phyloP scores from a whole-genome alignment of 371 early-diverging fungal species.

The Capillidium rhysosporum region DNA sequence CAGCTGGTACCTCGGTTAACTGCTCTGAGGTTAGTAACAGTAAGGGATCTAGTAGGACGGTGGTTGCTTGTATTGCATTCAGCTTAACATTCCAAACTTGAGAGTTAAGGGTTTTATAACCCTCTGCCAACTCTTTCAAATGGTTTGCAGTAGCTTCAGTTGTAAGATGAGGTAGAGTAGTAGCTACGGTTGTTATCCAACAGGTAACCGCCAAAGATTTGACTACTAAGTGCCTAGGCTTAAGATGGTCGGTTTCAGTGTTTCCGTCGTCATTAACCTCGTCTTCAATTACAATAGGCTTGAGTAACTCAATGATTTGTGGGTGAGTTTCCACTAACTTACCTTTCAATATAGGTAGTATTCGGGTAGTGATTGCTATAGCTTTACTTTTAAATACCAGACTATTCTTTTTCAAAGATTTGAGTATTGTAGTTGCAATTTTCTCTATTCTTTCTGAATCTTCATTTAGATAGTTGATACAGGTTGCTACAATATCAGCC shows the following conservation, averaged over 20 bases:
- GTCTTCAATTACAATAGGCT: slow-evolving; percentile 26
- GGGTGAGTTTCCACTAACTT: slow-evolving; percentile 23
- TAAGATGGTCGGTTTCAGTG: slow-evolving; percentile 32
- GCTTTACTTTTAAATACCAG: slow-evolving; percentile 42
- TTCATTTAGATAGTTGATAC: slow-evolving; percentile 20
- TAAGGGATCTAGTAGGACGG: slow-evolving; percentile 19
- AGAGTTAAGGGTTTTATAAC: not conserved
- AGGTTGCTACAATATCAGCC: slow-evolving; percentile 11
- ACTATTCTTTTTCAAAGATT: slow-evolving; percentile 53
- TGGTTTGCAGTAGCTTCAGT: not conserved
- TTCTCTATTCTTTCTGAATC: slow-evolving; percentile 15
- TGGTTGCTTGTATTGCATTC: slow-evolving; percentile 32
- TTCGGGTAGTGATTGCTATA: slow-evolving; percentile 35
- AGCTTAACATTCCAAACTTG: slow-evolving; percentile 50
- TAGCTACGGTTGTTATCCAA: slow-evolving; percentile 13
- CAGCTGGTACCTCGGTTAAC: not conserved
- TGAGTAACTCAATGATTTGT: slow-evolving; percentile 25
- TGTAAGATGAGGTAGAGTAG: slow-evolving; percentile 14
- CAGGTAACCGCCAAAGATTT: slow-evolving; percentile 50
- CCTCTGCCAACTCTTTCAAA: not conserved
- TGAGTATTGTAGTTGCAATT: slow-evolving; percentile 24
- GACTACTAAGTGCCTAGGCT: slow-evolving; percentile 38
- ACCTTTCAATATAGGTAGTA: slow-evolving; percentile 25
- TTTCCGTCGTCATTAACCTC: slow-evolving; percentile 29
- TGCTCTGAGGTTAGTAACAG: not conserved